Evolutionary conservation across 1,284 basidiomycete species (phyloP), one percentile per base, ranked within the genome.

Genomic region (Papiliotrema fonsecae): DNA sequence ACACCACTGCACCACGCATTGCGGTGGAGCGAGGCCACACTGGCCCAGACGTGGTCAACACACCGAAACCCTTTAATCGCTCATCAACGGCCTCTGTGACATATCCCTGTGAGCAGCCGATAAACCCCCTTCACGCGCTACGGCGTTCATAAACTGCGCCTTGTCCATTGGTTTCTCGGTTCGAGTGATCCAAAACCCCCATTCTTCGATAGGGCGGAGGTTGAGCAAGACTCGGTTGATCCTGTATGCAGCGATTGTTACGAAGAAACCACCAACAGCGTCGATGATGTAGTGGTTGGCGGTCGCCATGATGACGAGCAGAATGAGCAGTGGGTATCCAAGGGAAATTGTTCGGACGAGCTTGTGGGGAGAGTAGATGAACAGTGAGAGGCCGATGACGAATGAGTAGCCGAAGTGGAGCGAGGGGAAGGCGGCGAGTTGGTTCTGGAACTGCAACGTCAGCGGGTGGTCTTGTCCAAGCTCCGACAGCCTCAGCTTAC

Each of bases 221-320:
- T 70, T 65, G 40, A 73, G 60, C 24, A 71, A 52, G 25, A 67
- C 28, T 21, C 49, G 37, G 54, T 73, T 73, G 49, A 64, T 27
- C 38, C 57, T 50, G 49, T 67, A 56, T 28, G 70, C 70, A n/a
- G 67, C 22, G n/a, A 64, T 45, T 3, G 65, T 62, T 5, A 73
- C 67, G 49, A 66, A 58, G 51, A 70, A 63, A 2, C 70, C 70
- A 14, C 66, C 71, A 25, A 67, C 53, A 9, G 71, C 71, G 51
- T 72, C 70, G 47, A 73, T 58, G 37, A 72, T 35, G 55, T 68
- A 71, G 53, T 73, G 70, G 50, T 72, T 73, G n/a, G 70, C 71
- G 3, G 69, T 73, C 1, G 64, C 57, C 64, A 73, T 69, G 54
- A 73, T 73, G 3, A 70, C 69, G 34, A 69, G 52, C 27, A 72